Evolutionary conservation across 2,329 filamentous ascomycete species (phyloP).

Genomic region (Colletotrichum cuscutae): DNA sequence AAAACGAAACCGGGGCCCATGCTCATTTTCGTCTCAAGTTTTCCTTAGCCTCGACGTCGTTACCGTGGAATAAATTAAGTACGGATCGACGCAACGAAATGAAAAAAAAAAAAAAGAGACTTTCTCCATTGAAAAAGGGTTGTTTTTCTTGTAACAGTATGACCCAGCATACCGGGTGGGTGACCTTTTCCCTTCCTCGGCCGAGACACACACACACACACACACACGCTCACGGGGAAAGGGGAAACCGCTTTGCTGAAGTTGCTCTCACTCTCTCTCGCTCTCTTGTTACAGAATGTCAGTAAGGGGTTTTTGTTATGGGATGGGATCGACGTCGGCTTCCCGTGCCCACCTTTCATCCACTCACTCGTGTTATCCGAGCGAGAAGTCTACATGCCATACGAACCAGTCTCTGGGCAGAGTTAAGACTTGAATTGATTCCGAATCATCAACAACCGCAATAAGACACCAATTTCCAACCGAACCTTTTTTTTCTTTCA

Average conservation of each 20-base stretch:
- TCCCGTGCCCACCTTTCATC: not conserved
- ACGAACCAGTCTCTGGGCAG: no score
- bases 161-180: not conserved
- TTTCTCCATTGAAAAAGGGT: not conserved
- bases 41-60: not conserved
- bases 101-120: not conserved
- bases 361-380: not conserved
- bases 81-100: not conserved
- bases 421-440: no score
- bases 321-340: not conserved
- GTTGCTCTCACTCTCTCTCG: not conserved
- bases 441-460: no score
- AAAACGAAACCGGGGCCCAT: constrained; percentile 18
- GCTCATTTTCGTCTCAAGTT: constrained; percentile 27
- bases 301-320: no score
- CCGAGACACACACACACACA: not conserved
- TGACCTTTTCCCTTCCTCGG: not conserved
- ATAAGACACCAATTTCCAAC: not conserved
- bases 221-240: not conserved
- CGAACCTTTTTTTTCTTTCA: no score
- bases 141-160: not conserved
- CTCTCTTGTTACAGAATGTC: not conserved
- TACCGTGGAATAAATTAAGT: not conserved
- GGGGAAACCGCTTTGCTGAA: not conserved
- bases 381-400: no score